Evolutionary conservation across 139 green algal species (phyloP).

Genomic region (Trebouxia sp.): DNA sequence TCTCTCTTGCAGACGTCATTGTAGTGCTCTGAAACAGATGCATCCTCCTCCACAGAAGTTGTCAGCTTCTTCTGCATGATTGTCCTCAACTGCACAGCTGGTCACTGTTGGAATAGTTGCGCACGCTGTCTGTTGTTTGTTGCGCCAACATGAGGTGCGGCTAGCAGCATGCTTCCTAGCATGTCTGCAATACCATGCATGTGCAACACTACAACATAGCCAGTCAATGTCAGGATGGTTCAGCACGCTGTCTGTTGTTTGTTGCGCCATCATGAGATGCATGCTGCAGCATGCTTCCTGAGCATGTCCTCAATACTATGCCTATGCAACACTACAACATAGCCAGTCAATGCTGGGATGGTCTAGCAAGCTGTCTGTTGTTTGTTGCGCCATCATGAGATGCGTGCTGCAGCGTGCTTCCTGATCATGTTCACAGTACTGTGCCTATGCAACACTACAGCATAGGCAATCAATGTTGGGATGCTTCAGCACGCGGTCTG

Average conservation of each 20-base stretch:
- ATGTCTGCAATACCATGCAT: neutral
- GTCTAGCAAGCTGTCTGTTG: no score
- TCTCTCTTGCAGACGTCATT: constrained; percentile 38
- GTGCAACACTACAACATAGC: no score
- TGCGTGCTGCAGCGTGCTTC: neutral
- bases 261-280: neutral
- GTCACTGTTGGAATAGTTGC: no score
- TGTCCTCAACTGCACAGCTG: constrained; percentile 24
- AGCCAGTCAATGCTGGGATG: neutral
- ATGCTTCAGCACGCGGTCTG: no score
- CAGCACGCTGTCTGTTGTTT: no score
- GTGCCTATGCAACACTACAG: no score
- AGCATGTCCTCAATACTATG: neutral
- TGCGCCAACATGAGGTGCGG: neutral
- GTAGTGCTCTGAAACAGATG: constrained; percentile 37
- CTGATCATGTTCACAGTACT: neutral
- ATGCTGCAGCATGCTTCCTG: neutral
- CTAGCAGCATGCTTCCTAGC: neutral
- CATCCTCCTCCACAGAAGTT: constrained; percentile 41
- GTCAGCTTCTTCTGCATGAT: constrained; percentile 36
- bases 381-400: neutral
- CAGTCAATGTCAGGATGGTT: neutral
- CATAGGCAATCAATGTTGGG: neutral
- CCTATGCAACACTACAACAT: no score
- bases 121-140: no score